Percentiles rank a stretch among this genome's conserved stretches.
phyloP scores from a whole-genome alignment of 148 eudicot species.

The Nepenthes gracilis region DNA sequence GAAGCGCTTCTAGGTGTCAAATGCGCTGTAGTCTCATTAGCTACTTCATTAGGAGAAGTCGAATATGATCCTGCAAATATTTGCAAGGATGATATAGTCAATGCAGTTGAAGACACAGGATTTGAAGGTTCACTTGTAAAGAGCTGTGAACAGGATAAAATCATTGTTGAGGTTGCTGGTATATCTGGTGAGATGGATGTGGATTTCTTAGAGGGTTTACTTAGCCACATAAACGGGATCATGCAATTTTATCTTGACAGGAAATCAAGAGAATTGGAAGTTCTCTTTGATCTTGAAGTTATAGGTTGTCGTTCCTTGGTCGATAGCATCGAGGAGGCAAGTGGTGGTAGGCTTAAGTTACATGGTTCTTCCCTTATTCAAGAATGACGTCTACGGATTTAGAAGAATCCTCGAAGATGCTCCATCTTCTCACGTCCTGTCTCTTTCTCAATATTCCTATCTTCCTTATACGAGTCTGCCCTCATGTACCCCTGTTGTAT shows the following conservation, averaged over 20 bases:
- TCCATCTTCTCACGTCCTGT: conserved; percentile 65
- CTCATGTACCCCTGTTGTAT: conserved; percentile 76
- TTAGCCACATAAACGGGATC: conserved; percentile 62
- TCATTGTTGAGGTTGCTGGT: conserved; percentile 52
- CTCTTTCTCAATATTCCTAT: conserved; percentile 78
- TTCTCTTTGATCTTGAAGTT: conserved; percentile 82
- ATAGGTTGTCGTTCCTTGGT: conserved; percentile 66
- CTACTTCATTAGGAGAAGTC: conserved; percentile 92
- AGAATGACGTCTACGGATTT: conserved; percentile 81
- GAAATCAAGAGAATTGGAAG: conserved; percentile 51
- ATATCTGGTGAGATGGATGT: conserved; percentile 47
- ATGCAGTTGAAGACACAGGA: conserved; percentile 95
- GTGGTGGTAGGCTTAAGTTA: conserved; percentile 51
- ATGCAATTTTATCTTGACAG: conserved; percentile 41
- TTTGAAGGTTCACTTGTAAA: conserved; percentile 92
- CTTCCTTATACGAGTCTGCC: conserved; percentile 75
- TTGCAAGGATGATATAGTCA: conserved; percentile 67
- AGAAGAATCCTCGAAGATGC: conserved; percentile 82
- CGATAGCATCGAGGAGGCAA: conserved; percentile 62
- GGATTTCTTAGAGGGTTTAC: conserved; percentile 50
- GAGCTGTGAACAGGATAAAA: conserved; percentile 82
- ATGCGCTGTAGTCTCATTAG: conserved; percentile 70
- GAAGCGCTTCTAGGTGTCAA: conserved; percentile 68
- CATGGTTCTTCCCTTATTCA: conserved; percentile 65
- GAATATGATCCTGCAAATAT: conserved; percentile 66